Percentiles rank a stretch among this genome's conserved stretches.
Conservation (phyloP, 495 filamentous ascomycete genomes). For the Pseudomonodictys pantanalensis region DNA sequence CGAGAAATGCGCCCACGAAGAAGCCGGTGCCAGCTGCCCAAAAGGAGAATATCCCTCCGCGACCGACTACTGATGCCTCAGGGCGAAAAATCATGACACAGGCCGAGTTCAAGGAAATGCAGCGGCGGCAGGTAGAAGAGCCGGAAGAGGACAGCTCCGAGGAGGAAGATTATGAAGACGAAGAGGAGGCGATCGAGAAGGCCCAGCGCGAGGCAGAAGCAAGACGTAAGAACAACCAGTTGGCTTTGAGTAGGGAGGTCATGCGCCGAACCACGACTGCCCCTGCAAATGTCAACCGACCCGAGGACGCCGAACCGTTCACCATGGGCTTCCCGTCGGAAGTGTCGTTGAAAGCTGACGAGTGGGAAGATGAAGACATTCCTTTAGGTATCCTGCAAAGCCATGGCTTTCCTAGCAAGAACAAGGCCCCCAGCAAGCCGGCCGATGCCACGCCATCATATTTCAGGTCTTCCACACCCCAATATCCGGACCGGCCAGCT, state of each 20-base stretch:
- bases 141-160: conserved; percentile 31
- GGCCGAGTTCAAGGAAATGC: conserved; percentile 19
- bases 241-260: conserved; percentile 86
- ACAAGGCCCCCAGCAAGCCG: conserved; percentile 71
- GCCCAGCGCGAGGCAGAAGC: conserved; percentile 63
- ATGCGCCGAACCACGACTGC: conserved; percentile 60
- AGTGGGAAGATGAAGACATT: conserved; percentile 49
- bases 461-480: conserved; percentile 52
- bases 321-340: conserved; percentile 27
- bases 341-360: conserved; percentile 35
- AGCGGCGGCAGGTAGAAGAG: conserved; percentile 8
- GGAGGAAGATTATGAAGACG: conserved; percentile 47
- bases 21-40: conserved; percentile 1
- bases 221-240: conserved; percentile 65
- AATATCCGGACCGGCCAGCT: conserved; percentile 43
- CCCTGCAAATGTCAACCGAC: conserved; percentile 6
- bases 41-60: conserved; percentile 9
- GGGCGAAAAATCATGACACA: conserved; percentile 14
- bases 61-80: not conserved
- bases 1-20: not conserved
- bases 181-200: conserved; percentile 55
- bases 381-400: conserved; percentile 85
- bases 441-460: conserved; percentile 63
- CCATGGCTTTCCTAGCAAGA: conserved; percentile 87
- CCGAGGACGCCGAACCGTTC: conserved; percentile 9